Percentiles rank a stretch among this genome's conserved stretches.
Conservation (phyloP, 495 filamentous ascomycete genomes). For the Xanthoparmelia taractica region DNA sequence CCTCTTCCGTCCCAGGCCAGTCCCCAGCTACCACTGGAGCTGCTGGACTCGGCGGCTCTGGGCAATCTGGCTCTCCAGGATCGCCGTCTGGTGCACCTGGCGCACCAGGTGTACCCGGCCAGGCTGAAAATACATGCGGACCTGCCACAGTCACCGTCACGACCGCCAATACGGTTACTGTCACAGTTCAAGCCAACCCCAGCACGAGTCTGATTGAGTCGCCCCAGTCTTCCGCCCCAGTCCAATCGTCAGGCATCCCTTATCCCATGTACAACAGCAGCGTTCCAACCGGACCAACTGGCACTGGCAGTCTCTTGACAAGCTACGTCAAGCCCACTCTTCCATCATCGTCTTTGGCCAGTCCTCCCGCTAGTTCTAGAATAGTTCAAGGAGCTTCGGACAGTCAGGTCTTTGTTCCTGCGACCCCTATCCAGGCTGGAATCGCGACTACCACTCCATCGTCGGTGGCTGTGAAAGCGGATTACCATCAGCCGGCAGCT, state of each 20-base stretch:
- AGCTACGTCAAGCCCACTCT: neutral
- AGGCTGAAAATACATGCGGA: slow-evolving; percentile 20
- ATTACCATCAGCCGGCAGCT: slow-evolving; percentile 1
- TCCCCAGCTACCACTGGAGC: slow-evolving; percentile 14
- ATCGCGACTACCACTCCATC: slow-evolving; percentile 1
- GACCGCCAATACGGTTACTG: slow-evolving; percentile 24
- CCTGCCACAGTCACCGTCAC: slow-evolving; percentile 28
- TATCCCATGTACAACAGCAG: slow-evolving; percentile 12
- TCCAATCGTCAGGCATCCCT: neutral
- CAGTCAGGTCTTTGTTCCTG: neutral
- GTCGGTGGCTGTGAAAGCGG: slow-evolving; percentile 7
- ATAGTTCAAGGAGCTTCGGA: neutral
- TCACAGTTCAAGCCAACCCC: slow-evolving; percentile 22
- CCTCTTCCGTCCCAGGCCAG: neutral
- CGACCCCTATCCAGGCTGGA: neutral
- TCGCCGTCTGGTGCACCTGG: slow-evolving; percentile 10
- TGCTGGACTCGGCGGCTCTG: slow-evolving; percentile 1
- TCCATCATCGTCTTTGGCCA: slow-evolving; percentile 1
- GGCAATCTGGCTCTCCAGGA: slow-evolving; percentile 13
- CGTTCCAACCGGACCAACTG: slow-evolving; percentile 9
- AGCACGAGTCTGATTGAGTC: neutral
- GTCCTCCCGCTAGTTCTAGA: neutral
- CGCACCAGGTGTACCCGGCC: slow-evolving; percentile 9
- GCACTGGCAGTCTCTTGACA: neutral
- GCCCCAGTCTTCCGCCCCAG: neutral